Conservation (phyloP, 805 yeast genomes). For the Starmerella kuoi region DNA sequence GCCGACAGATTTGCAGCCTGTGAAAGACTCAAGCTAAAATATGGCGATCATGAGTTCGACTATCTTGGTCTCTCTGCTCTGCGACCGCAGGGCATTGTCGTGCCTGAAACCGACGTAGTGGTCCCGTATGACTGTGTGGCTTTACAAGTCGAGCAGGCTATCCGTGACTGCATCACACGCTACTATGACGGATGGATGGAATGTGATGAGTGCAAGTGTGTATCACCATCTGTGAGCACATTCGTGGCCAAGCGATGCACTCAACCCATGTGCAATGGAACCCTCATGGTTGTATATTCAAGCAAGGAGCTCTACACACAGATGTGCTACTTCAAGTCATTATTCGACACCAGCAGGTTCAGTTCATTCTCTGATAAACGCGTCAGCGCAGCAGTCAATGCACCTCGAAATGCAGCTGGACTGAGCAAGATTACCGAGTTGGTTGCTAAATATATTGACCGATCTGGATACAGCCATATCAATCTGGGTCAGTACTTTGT, state of each 20-base stretch:
- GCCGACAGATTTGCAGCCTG: conserved; percentile 66
- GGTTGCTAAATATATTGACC: conserved; percentile 35
- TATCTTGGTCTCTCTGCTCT: conserved; percentile 68
- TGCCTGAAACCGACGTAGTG: conserved; percentile 45
- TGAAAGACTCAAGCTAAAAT: conserved; percentile 39
- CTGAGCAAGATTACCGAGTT: conserved; percentile 46
- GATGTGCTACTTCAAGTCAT: conserved; percentile 58
- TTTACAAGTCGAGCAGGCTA: conserved; percentile 60
- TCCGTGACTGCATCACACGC: conserved; percentile 54
- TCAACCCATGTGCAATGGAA: conserved; percentile 37
- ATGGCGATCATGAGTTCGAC: conserved; percentile 37
- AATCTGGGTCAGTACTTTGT: conserved; percentile 12
- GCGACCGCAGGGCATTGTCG: conserved; percentile 57
- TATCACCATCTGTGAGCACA: conserved; percentile 78
- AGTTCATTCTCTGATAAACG: conserved; percentile 44
- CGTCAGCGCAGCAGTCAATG: conserved; percentile 57
- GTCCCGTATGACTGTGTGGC: conserved; percentile 47
- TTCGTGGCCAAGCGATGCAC: conserved; percentile 80
- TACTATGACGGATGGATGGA: conserved; percentile 79
- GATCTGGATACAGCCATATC: conserved; percentile 12
- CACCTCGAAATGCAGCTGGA: conserved; percentile 62
- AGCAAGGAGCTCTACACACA: conserved; percentile 81
- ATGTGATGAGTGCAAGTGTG: conserved; percentile 82
- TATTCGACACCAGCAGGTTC: conserved; percentile 44
- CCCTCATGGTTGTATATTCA: conserved; percentile 59